phyloP scores from a whole-genome alignment of 352 stramenopile species.

The Globisporangium recalcitrans region DNA sequence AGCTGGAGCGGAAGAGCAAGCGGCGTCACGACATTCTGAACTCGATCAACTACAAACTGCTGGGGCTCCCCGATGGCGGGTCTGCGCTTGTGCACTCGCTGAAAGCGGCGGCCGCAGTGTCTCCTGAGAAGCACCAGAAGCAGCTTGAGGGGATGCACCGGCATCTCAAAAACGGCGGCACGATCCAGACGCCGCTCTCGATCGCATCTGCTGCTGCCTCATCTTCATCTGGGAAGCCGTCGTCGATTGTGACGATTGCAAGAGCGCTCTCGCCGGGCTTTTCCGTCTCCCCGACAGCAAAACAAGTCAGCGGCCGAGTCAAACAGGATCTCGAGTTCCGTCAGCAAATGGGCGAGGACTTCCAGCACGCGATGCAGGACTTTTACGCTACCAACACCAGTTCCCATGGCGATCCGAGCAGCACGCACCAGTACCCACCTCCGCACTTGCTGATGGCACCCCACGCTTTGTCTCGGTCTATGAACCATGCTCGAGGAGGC shows the following conservation, averaged over 20 bases:
- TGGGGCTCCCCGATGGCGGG: not conserved
- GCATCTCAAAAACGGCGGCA: slow-evolving; percentile 55
- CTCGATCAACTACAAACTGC: slow-evolving; percentile 4
- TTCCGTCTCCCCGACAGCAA: not conserved
- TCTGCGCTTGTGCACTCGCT: slow-evolving; percentile 15
- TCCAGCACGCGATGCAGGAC: slow-evolving; percentile 56
- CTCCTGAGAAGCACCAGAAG: slow-evolving; percentile 26
- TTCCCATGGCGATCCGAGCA: not conserved
- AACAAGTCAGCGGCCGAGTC: slow-evolving; percentile 11
- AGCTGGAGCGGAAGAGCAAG: slow-evolving; percentile 54
- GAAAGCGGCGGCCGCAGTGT: not conserved
- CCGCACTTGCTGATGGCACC: not conserved
- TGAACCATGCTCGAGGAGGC: not conserved
- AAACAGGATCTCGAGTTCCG: slow-evolving; percentile 31
- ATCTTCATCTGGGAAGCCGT: not conserved
- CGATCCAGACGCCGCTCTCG: slow-evolving; percentile 34
- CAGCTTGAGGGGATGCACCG: slow-evolving; percentile 45
- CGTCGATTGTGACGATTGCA: slow-evolving; percentile 10
- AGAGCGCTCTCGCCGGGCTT: slow-evolving; percentile 3
- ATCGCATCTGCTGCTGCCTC: not conserved
- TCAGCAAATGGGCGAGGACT: slow-evolving; percentile 43
- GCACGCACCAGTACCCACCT: not conserved
- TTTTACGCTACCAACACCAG: slow-evolving; percentile 31
- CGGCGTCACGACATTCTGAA: slow-evolving; percentile 34
- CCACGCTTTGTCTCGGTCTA: not conserved